Conservation (phyloP, 805 yeast genomes). For the Kregervanrija pseudodelftensis region DNA sequence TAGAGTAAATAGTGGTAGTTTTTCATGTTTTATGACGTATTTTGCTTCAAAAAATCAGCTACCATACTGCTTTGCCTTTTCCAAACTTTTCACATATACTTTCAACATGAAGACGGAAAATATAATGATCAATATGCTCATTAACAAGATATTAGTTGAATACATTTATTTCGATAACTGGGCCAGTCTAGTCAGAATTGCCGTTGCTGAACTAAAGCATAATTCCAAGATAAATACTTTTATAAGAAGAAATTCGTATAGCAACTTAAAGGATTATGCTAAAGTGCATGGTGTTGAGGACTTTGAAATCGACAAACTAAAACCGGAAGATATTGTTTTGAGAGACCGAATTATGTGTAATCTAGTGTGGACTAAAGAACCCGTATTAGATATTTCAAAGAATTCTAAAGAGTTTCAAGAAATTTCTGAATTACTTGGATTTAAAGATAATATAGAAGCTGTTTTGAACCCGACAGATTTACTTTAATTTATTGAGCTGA, state of each 20-base stretch:
- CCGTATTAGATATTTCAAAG: slow-evolving; percentile 8
- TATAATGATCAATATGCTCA: slow-evolving; percentile 13
- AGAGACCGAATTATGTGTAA: slow-evolving; percentile 8
- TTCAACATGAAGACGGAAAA: slow-evolving; percentile 9
- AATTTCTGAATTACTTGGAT: slow-evolving; percentile 10
- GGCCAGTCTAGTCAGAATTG: slow-evolving; percentile 14
- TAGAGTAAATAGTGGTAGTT: slow-evolving; percentile 15
- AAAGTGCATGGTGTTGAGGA: slow-evolving; percentile 14
- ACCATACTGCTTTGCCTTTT: slow-evolving; percentile 20
- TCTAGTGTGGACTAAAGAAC: slow-evolving; percentile 15
- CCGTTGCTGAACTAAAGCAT: slow-evolving; percentile 7
- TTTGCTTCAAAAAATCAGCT: slow-evolving; percentile 17
- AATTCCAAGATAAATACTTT: slow-evolving; percentile 8
- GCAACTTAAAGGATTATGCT: slow-evolving; percentile 16
- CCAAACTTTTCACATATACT: slow-evolving; percentile 13
- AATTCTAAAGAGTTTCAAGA: slow-evolving; percentile 12
- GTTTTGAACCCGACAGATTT: no score
- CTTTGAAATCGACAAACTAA: slow-evolving; percentile 13
- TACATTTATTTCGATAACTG: slow-evolving; percentile 22
- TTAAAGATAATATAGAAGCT: not conserved
- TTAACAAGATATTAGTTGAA: slow-evolving; percentile 12
- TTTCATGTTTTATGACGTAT: slow-evolving; percentile 14
- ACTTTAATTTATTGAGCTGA: no score
- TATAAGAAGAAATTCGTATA: slow-evolving; percentile 1
- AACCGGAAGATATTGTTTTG: slow-evolving; percentile 9